Evolutionary conservation across 2,329 filamentous ascomycete genomes (phyloP).

Genomic region (Xylariaceae sp.): DNA sequence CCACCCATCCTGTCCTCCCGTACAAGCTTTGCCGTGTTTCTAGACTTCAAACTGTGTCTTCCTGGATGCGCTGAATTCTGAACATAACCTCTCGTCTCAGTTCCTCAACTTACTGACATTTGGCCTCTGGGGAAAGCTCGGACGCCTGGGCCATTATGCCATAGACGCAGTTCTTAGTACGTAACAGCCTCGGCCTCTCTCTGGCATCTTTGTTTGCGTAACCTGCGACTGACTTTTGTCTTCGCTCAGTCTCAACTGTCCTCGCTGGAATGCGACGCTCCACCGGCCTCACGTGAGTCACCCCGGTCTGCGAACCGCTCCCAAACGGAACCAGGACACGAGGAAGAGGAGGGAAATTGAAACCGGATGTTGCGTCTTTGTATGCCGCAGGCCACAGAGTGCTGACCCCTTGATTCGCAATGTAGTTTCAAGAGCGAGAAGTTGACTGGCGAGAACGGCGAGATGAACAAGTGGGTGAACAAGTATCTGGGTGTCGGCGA

Average conservation of each 20-base stretch:
- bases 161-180: conserved; percentile 91
- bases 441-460: conserved; percentile 76
- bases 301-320: conserved; percentile 16
- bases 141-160: conserved; percentile 88
- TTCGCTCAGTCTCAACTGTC: conserved; percentile 77
- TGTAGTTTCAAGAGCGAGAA: conserved; percentile 86
- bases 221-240: conserved; percentile 20
- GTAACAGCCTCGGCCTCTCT: conserved; percentile 33
- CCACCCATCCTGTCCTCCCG: neutral
- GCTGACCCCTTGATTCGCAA: conserved; percentile 36
- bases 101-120: conserved; percentile 67
- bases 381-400: neutral
- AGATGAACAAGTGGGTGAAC: conserved; percentile 83
- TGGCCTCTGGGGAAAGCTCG: conserved; percentile 75
- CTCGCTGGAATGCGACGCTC: conserved; percentile 96
- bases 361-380: neutral
- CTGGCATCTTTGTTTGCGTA: neutral
- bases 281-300: conserved; percentile 91
- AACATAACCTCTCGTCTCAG: conserved; percentile 41
- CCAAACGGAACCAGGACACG: neutral
- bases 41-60: neutral
- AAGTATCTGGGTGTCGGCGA: conserved; percentile 93
- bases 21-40: neutral
- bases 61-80: conserved; percentile 35
- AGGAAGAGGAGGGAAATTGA: neutral